Percentiles rank a stretch among this genome's conserved stretches.
phyloP scores from a whole-genome alignment of 2,329 filamentous ascomycete species.

The Metarhizium album region DNA sequence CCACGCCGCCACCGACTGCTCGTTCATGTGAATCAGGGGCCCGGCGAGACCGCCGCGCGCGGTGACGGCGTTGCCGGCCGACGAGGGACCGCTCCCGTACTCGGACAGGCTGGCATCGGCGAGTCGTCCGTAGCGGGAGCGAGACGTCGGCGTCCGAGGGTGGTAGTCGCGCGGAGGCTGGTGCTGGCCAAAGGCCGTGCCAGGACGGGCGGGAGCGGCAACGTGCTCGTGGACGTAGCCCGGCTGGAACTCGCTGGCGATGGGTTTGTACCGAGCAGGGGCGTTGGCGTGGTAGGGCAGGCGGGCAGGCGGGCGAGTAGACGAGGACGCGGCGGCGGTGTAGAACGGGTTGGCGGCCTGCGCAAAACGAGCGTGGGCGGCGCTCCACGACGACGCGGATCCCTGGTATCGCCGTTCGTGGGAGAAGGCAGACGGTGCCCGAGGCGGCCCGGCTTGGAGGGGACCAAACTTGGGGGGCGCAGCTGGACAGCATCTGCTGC shows the following conservation, averaged over 20 bases:
- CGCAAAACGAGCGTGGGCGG: constrained; percentile 10
- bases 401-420: constrained; percentile 14
- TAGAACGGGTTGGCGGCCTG: constrained; percentile 2
- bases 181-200: constrained; percentile 12
- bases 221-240: background rate
- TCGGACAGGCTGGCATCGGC: constrained; percentile 10
- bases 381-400: constrained; percentile 10
- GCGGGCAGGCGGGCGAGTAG: constrained; percentile 4
- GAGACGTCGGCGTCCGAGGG: constrained; percentile 20
- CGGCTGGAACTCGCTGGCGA: constrained; percentile 22
- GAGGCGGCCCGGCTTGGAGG: constrained; percentile 17
- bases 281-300: constrained; percentile 6
- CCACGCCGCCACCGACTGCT: constrained; percentile 23
- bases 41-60: constrained; percentile 11
- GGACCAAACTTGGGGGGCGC: constrained; percentile 22
- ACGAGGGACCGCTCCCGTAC: background rate
- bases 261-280: constrained; percentile 18
- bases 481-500: constrained; percentile 11
- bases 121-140: constrained; percentile 19
- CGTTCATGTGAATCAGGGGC: constrained; percentile 25
- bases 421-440: constrained; percentile 16
- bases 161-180: constrained; percentile 13
- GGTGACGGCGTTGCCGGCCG: constrained; percentile 7
- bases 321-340: constrained; percentile 6
- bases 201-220: constrained; percentile 5